Base-by-base conservation (phyloP, 805 yeast genomes). In the Cyberlindnera americana region DNA sequence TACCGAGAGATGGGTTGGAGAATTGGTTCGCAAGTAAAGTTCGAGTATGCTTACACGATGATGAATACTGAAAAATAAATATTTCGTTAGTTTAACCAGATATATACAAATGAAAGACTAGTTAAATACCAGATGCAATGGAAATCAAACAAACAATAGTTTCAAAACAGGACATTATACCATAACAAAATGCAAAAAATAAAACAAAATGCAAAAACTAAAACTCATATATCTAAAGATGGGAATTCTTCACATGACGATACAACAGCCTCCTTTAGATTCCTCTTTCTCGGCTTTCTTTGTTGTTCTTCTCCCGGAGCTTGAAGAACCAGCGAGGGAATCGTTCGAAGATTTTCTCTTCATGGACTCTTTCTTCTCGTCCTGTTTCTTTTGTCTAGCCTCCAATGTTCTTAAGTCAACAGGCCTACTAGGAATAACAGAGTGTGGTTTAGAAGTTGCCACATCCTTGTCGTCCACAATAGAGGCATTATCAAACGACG, bases 1-100 rank as follows among this genome's bases (percentile, higher is more conserved):
- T 55, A 5, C 79, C 81, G 0, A 60, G 73, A 33, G 70, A 70
- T 41, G 72, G 71, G 1, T 58, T 74, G 7, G 70, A 69, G 36
- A 49, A 60, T 13, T 72, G 81, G 78, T 75, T 76, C 49, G 65
- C 66, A 7, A 43, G 48, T 3, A 48, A 49, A 7, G 70, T 66
- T 4, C 43, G 69, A 32, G 66, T 63, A 13, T 18, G 31, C 30
- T 34, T 34, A 9, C 17, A 19, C 14, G 19, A 19, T 34, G 24
- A 26, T 9, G 37, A 26, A 10, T 34, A 26, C 16, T 21, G 16
- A 22, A 16, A 25, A 24, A 9, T 6, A 12, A 19, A n/a, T n/a
- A n/a, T n/a, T n/a, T n/a, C n/a, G n/a, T n/a, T n/a, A n/a, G n/a
- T n/a, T n/a, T n/a, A n/a, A n/a, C n/a, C n/a, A n/a, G n/a, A n/a